Evolutionary conservation across 202 grass and related monocot species (phyloP).

Genomic region (Saccharum hybrid): DNA sequence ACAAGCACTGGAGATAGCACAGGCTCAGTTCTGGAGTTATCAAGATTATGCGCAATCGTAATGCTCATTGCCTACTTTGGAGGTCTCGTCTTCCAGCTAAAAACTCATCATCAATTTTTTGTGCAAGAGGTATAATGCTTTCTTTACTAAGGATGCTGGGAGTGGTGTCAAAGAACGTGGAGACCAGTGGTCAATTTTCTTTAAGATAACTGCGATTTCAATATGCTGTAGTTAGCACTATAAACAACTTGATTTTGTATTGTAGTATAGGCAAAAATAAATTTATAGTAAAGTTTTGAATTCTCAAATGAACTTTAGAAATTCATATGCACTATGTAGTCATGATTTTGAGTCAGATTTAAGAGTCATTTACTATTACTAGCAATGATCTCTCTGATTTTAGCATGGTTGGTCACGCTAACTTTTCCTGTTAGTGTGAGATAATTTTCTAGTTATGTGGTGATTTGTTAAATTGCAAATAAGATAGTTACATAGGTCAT

Average conservation of each 20-base stretch:
- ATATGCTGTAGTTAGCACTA: neutral
- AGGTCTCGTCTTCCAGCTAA: slow-evolving; percentile 73
- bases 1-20: slow-evolving; percentile 23
- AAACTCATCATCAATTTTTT: slow-evolving; percentile 65
- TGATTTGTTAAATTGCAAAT: neutral
- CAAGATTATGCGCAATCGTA: slow-evolving; percentile 64
- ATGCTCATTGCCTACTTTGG: slow-evolving; percentile 69
- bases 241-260: neutral
- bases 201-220: neutral
- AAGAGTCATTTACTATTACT: neutral
- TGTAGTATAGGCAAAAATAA: neutral
- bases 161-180: neutral
- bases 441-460: neutral
- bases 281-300: neutral
- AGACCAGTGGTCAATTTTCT: neutral
- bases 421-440: neutral
- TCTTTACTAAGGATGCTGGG: neutral
- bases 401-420: neutral
- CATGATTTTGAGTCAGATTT: neutral
- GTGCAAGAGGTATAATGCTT: slow-evolving; percentile 52
- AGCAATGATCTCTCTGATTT: neutral
- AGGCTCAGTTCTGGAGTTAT: slow-evolving; percentile 52
- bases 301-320: neutral
- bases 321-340: neutral
- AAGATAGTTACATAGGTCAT: neutral